These are phyloP conservation scores for Auriscalpium orientale DNA, from an alignment of 768 basidiomycete genomes.

Conservation along the genomic window DNA sequence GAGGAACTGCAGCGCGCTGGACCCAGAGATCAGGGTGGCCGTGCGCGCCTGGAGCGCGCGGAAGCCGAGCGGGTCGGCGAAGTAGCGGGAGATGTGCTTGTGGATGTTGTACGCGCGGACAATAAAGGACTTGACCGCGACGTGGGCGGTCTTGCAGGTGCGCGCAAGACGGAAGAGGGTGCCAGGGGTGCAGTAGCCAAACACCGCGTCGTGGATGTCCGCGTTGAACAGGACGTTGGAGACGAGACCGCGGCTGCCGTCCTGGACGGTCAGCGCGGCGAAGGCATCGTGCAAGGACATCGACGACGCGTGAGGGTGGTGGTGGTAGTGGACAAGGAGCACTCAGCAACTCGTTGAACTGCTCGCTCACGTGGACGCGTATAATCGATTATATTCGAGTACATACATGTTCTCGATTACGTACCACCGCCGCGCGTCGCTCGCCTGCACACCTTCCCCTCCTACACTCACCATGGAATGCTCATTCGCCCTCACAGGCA, in stretches of 20 bases:
- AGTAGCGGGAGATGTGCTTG: slow-evolving; percentile 28
- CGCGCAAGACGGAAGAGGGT: slow-evolving; percentile 11
- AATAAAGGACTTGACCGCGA: slow-evolving; percentile 17
- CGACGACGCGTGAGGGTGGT: too few species aligned
- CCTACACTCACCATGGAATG: slow-evolving; percentile 60
- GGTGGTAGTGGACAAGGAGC: too few species aligned
- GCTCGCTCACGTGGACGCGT: too few species aligned
- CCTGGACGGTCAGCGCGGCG: too few species aligned
- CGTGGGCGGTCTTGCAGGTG: slow-evolving; percentile 6
- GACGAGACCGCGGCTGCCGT: too few species aligned
- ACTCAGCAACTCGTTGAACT: too few species aligned
- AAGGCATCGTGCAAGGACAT: too few species aligned
- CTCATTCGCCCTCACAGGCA: slow-evolving; percentile 85
- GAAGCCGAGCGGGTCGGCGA: slow-evolving; percentile 30
- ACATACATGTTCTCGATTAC: too few species aligned
- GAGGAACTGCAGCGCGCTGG: slow-evolving; percentile 45
- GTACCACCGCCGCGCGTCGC: not conserved
- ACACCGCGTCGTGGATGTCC: slow-evolving; percentile 10
- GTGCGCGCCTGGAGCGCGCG: slow-evolving; percentile 37
- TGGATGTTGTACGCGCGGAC: slow-evolving; percentile 29
- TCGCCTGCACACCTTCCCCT: not conserved
- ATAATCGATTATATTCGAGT: too few species aligned
- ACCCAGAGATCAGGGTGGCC: slow-evolving; percentile 46
- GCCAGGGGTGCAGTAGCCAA: slow-evolving; percentile 8
- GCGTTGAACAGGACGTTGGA: slow-evolving; percentile 3